Evolutionary conservation across 2,329 filamentous ascomycete species (phyloP).

Genomic region (Pochonia chlamydosporia): DNA sequence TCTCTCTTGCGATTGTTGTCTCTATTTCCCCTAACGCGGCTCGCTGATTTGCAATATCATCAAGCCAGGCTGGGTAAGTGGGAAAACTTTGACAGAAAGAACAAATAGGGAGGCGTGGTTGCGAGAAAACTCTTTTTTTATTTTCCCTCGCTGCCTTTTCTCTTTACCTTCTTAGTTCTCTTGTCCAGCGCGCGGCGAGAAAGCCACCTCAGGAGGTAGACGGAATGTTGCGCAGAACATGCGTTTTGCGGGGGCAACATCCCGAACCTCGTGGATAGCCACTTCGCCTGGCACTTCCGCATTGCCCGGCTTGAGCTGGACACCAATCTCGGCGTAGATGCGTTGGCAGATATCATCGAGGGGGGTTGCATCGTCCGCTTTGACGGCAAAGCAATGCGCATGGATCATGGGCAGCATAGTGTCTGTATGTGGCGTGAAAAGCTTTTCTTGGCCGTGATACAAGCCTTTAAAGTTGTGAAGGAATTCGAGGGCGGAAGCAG

Average conservation of each 20-base stretch:
- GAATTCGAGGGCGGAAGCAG: constrained; percentile 83
- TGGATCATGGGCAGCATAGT: constrained; percentile 74
- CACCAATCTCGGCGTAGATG: constrained; percentile 35
- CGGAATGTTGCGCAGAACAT: constrained; percentile 97
- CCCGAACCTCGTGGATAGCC: constrained; percentile 65
- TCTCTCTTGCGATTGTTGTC: background rate
- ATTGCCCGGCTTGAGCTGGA: constrained; percentile 36
- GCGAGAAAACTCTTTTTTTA: too few relatives aligned
- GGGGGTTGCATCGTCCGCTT: constrained; percentile 68
- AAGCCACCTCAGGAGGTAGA: constrained; percentile 76
- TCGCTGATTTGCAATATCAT: too few relatives aligned
- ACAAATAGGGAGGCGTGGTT: too few relatives aligned
- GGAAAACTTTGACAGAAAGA: too few relatives aligned
- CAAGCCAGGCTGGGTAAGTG: too few relatives aligned
- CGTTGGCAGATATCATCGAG: constrained; percentile 40
- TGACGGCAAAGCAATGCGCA: constrained; percentile 88
- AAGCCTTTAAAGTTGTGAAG: constrained; percentile 62
- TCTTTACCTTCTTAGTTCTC: background rate
- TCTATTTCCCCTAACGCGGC: too few relatives aligned
- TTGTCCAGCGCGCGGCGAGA: constrained; percentile 39
- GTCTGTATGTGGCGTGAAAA: constrained; percentile 57
- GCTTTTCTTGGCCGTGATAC: constrained; percentile 63
- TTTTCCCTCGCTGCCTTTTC: background rate
- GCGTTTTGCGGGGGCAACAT: constrained; percentile 87
- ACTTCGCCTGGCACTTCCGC: constrained; percentile 42